These are phyloP conservation scores for Pythium phragmiticola DNA, from an alignment of 352 stramenopile species.

Conservation along the genomic window DNA sequence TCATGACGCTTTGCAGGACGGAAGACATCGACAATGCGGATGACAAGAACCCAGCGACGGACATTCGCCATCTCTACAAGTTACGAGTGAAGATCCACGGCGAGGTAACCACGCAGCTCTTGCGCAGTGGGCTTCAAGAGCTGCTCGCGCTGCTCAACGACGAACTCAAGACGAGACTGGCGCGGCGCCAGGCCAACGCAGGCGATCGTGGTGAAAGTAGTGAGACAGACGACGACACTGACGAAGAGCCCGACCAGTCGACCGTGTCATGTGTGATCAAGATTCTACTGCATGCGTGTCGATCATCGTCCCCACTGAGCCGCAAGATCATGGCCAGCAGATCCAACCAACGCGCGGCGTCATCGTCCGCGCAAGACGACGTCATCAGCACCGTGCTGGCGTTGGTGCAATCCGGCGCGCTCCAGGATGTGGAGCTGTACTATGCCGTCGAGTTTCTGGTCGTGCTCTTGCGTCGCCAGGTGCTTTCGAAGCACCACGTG, in stretches of 20 bases:
- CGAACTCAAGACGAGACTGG: constrained; percentile 40
- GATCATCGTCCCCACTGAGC: constrained; percentile 62
- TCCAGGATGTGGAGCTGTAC: constrained; percentile 55
- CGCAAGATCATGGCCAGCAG: constrained; percentile 50
- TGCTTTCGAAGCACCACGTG: constrained; percentile 48
- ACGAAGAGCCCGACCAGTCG: constrained; percentile 64
- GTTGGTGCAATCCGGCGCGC: constrained; percentile 27
- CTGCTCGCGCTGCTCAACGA: constrained; percentile 48
- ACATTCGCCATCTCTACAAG: constrained; percentile 55
- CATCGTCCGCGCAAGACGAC: constrained; percentile 24
- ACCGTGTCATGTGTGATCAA: constrained; percentile 72
- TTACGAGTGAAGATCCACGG: constrained; percentile 71
- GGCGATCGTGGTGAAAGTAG: too few species aligned
- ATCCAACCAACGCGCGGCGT: constrained; percentile 6
- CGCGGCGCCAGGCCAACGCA: constrained; percentile 10
- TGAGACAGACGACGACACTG: constrained; percentile 32
- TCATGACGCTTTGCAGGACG: constrained; percentile 34
- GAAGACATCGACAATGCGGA: neutral
- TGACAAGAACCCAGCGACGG: constrained; percentile 16
- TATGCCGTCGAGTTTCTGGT: constrained; percentile 67
- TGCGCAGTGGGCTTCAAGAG: constrained; percentile 46
- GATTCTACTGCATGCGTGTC: constrained; percentile 63
- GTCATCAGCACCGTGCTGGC: constrained; percentile 45
- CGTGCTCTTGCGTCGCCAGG: constrained; percentile 53
- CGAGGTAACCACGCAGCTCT: constrained; percentile 58